Percentiles rank a stretch among this genome's conserved stretches.
phyloP scores from a whole-genome alignment of 2,329 filamentous ascomycete genomes.

The Fulvia fulva region DNA sequence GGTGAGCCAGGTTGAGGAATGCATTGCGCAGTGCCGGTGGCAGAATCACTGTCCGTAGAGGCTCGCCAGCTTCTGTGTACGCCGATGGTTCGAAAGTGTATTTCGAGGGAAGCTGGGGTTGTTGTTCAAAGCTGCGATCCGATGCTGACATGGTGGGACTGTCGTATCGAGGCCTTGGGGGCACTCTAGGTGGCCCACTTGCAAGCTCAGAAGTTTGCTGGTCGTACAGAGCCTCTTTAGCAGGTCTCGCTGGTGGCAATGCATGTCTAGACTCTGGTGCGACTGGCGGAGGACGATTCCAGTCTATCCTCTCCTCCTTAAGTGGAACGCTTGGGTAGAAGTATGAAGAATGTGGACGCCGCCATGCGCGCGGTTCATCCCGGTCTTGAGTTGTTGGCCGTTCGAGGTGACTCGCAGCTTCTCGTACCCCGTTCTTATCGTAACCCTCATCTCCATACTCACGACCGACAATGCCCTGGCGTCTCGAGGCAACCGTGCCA shows the following conservation, averaged over 20 bases:
- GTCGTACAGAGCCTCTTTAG: slow-evolving; percentile 28
- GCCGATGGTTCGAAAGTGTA: slow-evolving; percentile 81
- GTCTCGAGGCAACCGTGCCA: slow-evolving; percentile 31
- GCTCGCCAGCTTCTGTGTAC: slow-evolving; percentile 83
- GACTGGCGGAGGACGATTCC: slow-evolving; percentile 24
- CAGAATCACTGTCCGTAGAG: slow-evolving; percentile 82
- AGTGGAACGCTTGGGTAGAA: slow-evolving; percentile 45
- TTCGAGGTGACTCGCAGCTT: slow-evolving; percentile 23
- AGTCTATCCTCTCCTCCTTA: slow-evolving; percentile 35
- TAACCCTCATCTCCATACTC: slow-evolving; percentile 16
- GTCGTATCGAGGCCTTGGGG: slow-evolving; percentile 24
- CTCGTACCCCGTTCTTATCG: slow-evolving; percentile 21
- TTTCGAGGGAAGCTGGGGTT: slow-evolving; percentile 48
- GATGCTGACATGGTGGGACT: slow-evolving; percentile 16
- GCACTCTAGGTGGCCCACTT: slow-evolving; percentile 25
- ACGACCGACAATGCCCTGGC: slow-evolving; percentile 26
- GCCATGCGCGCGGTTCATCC: not conserved
- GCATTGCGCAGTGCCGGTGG: slow-evolving; percentile 67
- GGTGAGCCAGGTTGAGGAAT: slow-evolving; percentile 69
- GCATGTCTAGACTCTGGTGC: slow-evolving; percentile 25
- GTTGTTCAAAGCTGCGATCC: slow-evolving; percentile 31
- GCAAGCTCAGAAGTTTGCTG: slow-evolving; percentile 11
- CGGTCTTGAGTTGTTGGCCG: slow-evolving; percentile 10
- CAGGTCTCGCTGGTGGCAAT: slow-evolving; percentile 25
- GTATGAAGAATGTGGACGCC: slow-evolving; percentile 29